phyloP scores from a whole-genome alignment of 1,284 basidiomycete species.

The Ganoderma sinense region DNA sequence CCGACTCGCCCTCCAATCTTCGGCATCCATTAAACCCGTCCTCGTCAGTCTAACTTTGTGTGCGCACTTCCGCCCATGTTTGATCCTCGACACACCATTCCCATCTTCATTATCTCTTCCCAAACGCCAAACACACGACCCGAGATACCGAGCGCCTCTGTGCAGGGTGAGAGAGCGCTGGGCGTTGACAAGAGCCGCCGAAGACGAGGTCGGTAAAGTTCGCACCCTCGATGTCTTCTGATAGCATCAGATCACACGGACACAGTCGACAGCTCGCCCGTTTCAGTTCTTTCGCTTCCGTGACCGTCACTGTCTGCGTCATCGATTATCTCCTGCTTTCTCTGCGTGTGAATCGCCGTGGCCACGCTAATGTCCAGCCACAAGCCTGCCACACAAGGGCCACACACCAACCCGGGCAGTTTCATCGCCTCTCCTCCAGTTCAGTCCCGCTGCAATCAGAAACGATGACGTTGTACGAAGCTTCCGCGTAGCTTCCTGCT shows the following conservation, averaged over 20 bases:
- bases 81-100: not conserved
- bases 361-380: not conserved
- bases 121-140: too few species aligned
- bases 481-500: not conserved
- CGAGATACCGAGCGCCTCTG: not conserved
- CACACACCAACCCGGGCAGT: too few species aligned
- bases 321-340: not conserved
- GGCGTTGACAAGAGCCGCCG: not conserved
- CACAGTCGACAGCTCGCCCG: constrained; percentile 12
- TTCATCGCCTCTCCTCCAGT: not conserved
- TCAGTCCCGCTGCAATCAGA: not conserved
- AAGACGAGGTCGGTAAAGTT: constrained; percentile 18
- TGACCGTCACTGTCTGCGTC: not conserved
- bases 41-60: not conserved
- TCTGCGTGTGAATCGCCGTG: not conserved
- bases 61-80: not conserved
- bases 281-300: not conserved
- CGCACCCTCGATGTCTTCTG: constrained; percentile 27
- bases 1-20: not conserved
- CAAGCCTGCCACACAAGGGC: not conserved
- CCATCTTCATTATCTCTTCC: not conserved
- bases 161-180: not conserved
- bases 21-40: not conserved
- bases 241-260: constrained; percentile 29
- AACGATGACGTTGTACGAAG: not conserved